A percentile compares a stretch with the other conserved stretches of the same genome.
phyloP scores from a whole-genome alignment of 768 basidiomycete species.

The Boletales sp. region DNA sequence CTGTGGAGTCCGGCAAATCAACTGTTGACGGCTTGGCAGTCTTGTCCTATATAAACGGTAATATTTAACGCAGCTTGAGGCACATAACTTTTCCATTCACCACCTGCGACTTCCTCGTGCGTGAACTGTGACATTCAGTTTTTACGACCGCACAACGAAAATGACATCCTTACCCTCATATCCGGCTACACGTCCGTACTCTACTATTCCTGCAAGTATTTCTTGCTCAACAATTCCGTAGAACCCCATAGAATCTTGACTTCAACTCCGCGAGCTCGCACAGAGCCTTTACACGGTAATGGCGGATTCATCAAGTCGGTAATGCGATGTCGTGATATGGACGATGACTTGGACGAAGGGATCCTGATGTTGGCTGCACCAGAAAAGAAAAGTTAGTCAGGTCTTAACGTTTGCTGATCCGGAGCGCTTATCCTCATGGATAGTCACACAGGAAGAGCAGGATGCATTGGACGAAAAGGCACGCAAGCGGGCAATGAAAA shows the following conservation, averaged over 20 bases:
- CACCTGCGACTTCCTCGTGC: conserved; percentile 3
- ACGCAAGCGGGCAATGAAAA: conserved; percentile 42
- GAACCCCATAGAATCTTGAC: conserved; percentile 13
- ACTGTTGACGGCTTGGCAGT: too few species aligned
- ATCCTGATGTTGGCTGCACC: not conserved
- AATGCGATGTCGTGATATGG: conserved; percentile 6
- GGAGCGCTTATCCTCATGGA: not conserved
- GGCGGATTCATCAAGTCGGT: conserved; percentile 23
- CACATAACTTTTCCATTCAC: not conserved
- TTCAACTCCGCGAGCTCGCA: conserved; percentile 10
- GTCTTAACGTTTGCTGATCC: not conserved
- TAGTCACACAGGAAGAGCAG: conserved; percentile 49
- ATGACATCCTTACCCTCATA: conserved; percentile 14
- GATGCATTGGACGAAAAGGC: conserved; percentile 45
- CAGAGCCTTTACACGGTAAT: conserved; percentile 10
- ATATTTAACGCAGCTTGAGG: not conserved
- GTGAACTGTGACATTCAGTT: not conserved
- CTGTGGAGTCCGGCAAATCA: too few species aligned
- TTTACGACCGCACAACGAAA: not conserved
- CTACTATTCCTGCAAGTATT: not conserved
- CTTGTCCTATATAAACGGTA: too few species aligned
- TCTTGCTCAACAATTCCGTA: conserved; percentile 4
- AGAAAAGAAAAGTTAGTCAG: conserved; percentile 19
- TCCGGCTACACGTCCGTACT: conserved; percentile 6
- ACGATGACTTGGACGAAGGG: conserved; percentile 15